phyloP scores from a whole-genome alignment of 164 flowering plant genomes.

The Hamamelis virginiana region DNA sequence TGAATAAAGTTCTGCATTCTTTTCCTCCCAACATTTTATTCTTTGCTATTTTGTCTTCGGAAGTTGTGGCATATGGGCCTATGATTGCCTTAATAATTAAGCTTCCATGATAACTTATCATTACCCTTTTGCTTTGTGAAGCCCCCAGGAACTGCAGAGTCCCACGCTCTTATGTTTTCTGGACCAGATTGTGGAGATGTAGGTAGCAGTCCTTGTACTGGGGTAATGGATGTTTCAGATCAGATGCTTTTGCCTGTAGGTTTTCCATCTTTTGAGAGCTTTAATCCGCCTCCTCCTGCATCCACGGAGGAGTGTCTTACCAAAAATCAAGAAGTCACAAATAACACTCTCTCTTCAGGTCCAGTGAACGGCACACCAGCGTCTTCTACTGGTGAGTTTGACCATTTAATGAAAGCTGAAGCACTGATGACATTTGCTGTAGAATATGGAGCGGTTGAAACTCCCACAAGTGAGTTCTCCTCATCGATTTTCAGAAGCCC shows the following conservation, averaged over 20 bases:
- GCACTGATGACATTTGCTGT: slow-evolving; percentile 91
- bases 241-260: slow-evolving; percentile 68
- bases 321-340: slow-evolving; percentile 51
- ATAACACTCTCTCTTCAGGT: slow-evolving; percentile 40
- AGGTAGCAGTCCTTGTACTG: slow-evolving; percentile 65
- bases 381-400: slow-evolving; percentile 58
- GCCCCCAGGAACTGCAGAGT: slow-evolving; percentile 98
- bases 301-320: slow-evolving; percentile 50
- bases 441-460: slow-evolving; percentile 91
- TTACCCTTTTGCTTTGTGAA: slow-evolving; percentile 33
- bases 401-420: slow-evolving; percentile 81
- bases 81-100: background rate
- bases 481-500: slow-evolving; percentile 70
- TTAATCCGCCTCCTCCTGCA: slow-evolving; percentile 46
- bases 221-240: slow-evolving; percentile 74
- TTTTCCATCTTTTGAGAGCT: slow-evolving; percentile 62
- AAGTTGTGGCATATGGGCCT: background rate
- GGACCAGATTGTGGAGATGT: slow-evolving; percentile 69
- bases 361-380: slow-evolving; percentile 36
- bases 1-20: background rate
- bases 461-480: slow-evolving; percentile 55
- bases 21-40: background rate
- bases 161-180: slow-evolving; percentile 68
- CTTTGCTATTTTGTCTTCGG: background rate
- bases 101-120: slow-evolving; percentile 11